Evolutionary conservation across 1,139 yeast species (phyloP), one percentile per base, ranked within the genome.

Genomic region (Meyerozyma carpophila): DNA sequence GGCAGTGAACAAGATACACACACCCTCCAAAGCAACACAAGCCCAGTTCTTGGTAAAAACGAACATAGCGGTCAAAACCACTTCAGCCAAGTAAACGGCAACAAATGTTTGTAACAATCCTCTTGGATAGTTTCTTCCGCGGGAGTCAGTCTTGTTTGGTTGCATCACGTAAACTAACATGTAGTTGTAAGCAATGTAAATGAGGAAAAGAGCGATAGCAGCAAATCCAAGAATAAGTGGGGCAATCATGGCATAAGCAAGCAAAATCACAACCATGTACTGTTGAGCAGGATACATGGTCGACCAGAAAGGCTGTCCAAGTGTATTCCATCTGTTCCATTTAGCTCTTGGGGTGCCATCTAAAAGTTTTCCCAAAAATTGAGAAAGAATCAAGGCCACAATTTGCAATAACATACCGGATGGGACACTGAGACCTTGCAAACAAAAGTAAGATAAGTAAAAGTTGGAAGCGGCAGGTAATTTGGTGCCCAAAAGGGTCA

Each of bases 381-480:
- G 73, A 16, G 77, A 66, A 52, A 73, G 68, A 43, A 73, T 71
- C 49, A 73, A 66, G 4, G 70, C 65, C 42, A 71, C 77, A 40
- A 73, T 42, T 54, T 72, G 77, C 37, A 65, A 57, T 43, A 73
- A 61, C 32, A 68, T 50, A 29, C 71, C 71, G 5, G 75, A 58
- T 40, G 73, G 61, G 44, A 70, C 50, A 13, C 69, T 54, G 51
- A 73, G 68, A 39, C 78, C 78, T 56, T 68, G 72, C 51, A 70
- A 64, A 54, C 72, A 66, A 43, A 68, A 62, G 51, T 79, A 81
- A 4, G 81, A 63, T 44, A 81, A 70, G 63, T 76, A 84, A 57
- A 84, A 84, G 59, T 84, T 84, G n/a, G 90, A 80, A 20, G 90
- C 79, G 47, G 77, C 77, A 43, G 93, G 93, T 47, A 84, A 67